These are phyloP conservation scores for Postia placenta DNA, from an alignment of 768 basidiomycete genomes.

Conservation along the genomic window DNA sequence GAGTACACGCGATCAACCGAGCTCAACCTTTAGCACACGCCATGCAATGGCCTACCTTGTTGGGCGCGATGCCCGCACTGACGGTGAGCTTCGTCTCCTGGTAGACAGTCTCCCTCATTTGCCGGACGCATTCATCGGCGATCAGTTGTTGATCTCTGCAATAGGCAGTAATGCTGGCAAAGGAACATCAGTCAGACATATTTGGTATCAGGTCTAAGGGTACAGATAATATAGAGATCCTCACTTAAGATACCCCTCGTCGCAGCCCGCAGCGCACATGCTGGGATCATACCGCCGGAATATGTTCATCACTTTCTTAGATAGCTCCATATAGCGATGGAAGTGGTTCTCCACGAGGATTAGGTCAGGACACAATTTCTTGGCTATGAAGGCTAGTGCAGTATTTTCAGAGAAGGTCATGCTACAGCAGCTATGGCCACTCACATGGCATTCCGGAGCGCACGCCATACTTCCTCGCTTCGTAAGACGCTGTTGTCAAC, in stretches of 20 bases:
- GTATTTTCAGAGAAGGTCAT: neutral
- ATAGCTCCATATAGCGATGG: slow-evolving; percentile 63
- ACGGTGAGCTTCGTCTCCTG: slow-evolving; percentile 82
- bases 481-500: slow-evolving; percentile 85
- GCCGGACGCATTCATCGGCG: slow-evolving; percentile 68
- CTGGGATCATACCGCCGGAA: slow-evolving; percentile 68
- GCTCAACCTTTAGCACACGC: neutral
- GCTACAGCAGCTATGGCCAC: slow-evolving; percentile 10
- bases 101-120: slow-evolving; percentile 70
- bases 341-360: slow-evolving; percentile 58
- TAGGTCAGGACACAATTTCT: slow-evolving; percentile 89
- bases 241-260: slow-evolving; percentile 91
- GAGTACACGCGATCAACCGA: slow-evolving; percentile 2
- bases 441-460: slow-evolving; percentile 94
- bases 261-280: slow-evolving; percentile 73
- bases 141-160: slow-evolving; percentile 61
- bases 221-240: slow-evolving; percentile 15
- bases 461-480: slow-evolving; percentile 84
- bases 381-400: slow-evolving; percentile 79
- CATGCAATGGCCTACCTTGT: slow-evolving; percentile 54
- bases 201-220: neutral
- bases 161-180: slow-evolving; percentile 71
- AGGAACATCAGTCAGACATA: neutral
- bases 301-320: slow-evolving; percentile 62
- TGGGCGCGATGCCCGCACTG: slow-evolving; percentile 93